Percentiles rank a stretch among this genome's conserved stretches.
Evolutionary conservation across 805 yeast species (phyloP).

Genomic region (Ogataea methylovora): DNA sequence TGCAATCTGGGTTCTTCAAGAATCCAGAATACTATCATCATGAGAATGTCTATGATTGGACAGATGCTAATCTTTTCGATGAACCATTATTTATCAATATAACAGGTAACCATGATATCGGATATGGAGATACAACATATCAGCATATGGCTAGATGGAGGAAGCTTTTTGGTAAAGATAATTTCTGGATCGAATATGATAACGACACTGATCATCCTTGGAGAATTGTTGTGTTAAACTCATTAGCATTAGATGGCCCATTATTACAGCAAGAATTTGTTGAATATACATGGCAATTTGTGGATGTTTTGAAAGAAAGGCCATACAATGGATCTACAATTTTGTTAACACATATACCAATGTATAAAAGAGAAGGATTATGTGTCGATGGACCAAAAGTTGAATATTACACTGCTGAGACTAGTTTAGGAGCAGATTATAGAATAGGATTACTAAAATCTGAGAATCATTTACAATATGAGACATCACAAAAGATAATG

Average conservation of each 20-base stretch:
- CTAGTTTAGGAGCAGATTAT: slow-evolving; percentile 50
- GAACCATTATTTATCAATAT: slow-evolving; percentile 73
- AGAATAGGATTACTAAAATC: slow-evolving; percentile 67
- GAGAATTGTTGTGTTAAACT: slow-evolving; percentile 83
- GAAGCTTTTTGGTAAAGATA: slow-evolving; percentile 73
- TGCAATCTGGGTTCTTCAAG: slow-evolving; percentile 24
- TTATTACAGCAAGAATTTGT: slow-evolving; percentile 67
- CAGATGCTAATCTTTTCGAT: slow-evolving; percentile 24
- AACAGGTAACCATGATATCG: slow-evolving; percentile 94
- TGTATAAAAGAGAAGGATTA: slow-evolving; percentile 72
- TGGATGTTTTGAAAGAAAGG: slow-evolving; percentile 47
- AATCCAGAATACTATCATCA: slow-evolving; percentile 35
- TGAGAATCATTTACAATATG: slow-evolving; percentile 75
- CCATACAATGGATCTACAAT: slow-evolving; percentile 74
- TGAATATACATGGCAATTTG: slow-evolving; percentile 64
- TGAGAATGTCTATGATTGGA: slow-evolving; percentile 64
- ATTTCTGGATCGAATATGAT: slow-evolving; percentile 70
- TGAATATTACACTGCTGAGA: slow-evolving; percentile 45
- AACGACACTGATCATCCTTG: slow-evolving; percentile 61
- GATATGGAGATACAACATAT: slow-evolving; percentile 92
- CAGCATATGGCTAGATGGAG: slow-evolving; percentile 82
- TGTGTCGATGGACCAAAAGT: slow-evolving; percentile 84
- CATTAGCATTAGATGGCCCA: slow-evolving; percentile 85
- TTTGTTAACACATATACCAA: slow-evolving; percentile 82
- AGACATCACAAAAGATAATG: slow-evolving; percentile 59